phyloP scores from a whole-genome alignment of 1,284 basidiomycete genomes.

The Tranzscheliella williamsii region DNA sequence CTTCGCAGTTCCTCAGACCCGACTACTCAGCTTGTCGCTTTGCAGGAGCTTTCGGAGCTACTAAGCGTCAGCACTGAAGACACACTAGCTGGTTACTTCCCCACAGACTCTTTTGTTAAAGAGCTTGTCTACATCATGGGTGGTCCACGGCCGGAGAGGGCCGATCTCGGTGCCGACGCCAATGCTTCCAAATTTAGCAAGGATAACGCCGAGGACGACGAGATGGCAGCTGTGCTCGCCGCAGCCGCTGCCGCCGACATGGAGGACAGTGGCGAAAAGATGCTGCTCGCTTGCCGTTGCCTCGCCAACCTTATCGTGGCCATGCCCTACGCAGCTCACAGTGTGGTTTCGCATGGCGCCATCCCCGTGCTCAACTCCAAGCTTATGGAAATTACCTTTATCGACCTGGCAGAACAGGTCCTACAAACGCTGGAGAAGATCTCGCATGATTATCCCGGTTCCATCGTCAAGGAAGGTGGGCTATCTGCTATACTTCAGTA shows the following conservation, averaged over 20 bases:
- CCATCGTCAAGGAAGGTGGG: conserved; percentile 58
- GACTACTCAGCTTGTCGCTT: conserved; percentile 75
- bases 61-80: conserved; percentile 97
- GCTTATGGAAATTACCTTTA: conserved; percentile 59
- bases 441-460: conserved; percentile 48
- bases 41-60: conserved; percentile 92
- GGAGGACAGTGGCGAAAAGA: conserved; percentile 52
- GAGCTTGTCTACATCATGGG: conserved; percentile 91
- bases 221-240: conserved; percentile 40
- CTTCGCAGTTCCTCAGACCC: conserved; percentile 62
- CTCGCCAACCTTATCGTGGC: conserved; percentile 61
- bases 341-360: conserved; percentile 50
- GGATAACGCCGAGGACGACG: conserved; percentile 40
- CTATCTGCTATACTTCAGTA: conserved; percentile 57
- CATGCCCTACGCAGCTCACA: conserved; percentile 56
- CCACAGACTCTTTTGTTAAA: conserved; percentile 85
- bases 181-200: conserved; percentile 8
- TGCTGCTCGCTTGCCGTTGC: conserved; percentile 59
- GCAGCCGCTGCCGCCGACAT: conserved; percentile 36
- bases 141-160: conserved; percentile 66
- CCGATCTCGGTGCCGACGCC: conserved; percentile 13
- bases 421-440: conserved; percentile 59
- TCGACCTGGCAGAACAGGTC: conserved; percentile 61
- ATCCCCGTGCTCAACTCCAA: conserved; percentile 55
- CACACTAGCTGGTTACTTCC: conserved; percentile 90